Percentiles rank a stretch among this genome's conserved stretches.
Evolutionary conservation across 1,284 basidiomycete genomes (phyloP).

Genomic region (Marasmius sp.): DNA sequence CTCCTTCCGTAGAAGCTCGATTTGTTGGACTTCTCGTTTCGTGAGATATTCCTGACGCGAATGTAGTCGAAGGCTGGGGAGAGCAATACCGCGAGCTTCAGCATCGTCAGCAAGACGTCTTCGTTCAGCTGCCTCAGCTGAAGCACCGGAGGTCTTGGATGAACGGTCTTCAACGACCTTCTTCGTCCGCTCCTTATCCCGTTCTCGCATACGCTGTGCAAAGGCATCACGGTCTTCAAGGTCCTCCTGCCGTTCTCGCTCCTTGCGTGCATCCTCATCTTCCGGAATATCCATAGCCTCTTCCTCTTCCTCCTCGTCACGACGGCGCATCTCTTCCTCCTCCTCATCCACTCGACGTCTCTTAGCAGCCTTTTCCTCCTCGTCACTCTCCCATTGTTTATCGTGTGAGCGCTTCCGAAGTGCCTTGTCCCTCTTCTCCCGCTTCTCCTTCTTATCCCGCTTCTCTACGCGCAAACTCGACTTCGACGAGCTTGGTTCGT

Average conservation of each 20-base stretch:
- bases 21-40: conserved; percentile 94
- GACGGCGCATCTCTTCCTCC: conserved; percentile 38
- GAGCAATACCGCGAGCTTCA: conserved; percentile 72
- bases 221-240: conserved; percentile 90
- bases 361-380: conserved; percentile 77
- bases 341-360: neutral
- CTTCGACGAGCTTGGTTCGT: conserved; percentile 29
- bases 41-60: conserved; percentile 94
- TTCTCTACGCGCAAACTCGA: conserved; percentile 44
- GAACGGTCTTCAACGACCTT: conserved; percentile 92
- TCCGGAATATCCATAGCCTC: conserved; percentile 57
- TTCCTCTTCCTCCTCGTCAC: conserved; percentile 37
- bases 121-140: conserved; percentile 82
- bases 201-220: conserved; percentile 82
- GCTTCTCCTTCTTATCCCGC: conserved; percentile 50
- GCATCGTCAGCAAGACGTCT: conserved; percentile 85
- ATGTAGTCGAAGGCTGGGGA: conserved; percentile 82
- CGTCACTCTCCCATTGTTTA: conserved; percentile 86
- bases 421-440: conserved; percentile 39
- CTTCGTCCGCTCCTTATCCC: conserved; percentile 86
- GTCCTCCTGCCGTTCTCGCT: conserved; percentile 80
- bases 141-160: conserved; percentile 68
- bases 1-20: conserved; percentile 91
- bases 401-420: conserved; percentile 78
- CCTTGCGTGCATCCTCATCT: conserved; percentile 70